Evolutionary conservation across 2,329 filamentous ascomycete species (phyloP).

Genomic region (Colletotrichum destructivum): DNA sequence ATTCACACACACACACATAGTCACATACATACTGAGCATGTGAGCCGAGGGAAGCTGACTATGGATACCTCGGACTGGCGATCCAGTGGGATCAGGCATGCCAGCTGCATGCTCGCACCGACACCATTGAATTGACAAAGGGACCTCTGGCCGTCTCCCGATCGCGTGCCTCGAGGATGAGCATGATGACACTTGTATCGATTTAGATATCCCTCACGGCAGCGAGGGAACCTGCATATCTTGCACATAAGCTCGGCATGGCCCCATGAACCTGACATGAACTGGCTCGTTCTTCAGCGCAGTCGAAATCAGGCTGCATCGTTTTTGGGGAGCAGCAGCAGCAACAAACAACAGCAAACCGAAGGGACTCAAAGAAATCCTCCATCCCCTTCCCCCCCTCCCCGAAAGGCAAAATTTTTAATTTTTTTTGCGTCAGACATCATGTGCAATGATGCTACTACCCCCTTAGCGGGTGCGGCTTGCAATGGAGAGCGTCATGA

Average conservation of each 20-base stretch:
- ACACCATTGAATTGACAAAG: neutral
- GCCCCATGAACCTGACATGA: too few relatives aligned
- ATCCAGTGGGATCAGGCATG: neutral
- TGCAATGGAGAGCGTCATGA: neutral
- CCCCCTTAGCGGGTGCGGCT: neutral
- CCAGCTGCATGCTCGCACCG: neutral
- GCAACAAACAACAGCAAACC: too few relatives aligned
- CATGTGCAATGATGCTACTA: neutral
- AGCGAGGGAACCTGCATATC: neutral
- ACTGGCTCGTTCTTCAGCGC: too few relatives aligned
- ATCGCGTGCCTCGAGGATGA: neutral
- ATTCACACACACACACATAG: too few relatives aligned
- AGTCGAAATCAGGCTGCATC: neutral
- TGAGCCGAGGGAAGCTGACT: neutral
- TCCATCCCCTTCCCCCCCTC: too few relatives aligned
- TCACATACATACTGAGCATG: too few relatives aligned
- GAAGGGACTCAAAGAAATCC: too few relatives aligned
- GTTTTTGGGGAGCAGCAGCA: neutral
- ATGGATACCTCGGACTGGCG: neutral
- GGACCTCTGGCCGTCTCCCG: neutral
- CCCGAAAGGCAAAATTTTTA: too few relatives aligned
- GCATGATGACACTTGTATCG: neutral
- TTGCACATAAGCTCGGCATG: neutral
- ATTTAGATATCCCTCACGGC: too few relatives aligned
- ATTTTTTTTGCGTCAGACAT: neutral